Percentiles rank a stretch among this genome's conserved stretches.
phyloP scores from a whole-genome alignment of 768 basidiomycete genomes.

The Boletus insuetus region DNA sequence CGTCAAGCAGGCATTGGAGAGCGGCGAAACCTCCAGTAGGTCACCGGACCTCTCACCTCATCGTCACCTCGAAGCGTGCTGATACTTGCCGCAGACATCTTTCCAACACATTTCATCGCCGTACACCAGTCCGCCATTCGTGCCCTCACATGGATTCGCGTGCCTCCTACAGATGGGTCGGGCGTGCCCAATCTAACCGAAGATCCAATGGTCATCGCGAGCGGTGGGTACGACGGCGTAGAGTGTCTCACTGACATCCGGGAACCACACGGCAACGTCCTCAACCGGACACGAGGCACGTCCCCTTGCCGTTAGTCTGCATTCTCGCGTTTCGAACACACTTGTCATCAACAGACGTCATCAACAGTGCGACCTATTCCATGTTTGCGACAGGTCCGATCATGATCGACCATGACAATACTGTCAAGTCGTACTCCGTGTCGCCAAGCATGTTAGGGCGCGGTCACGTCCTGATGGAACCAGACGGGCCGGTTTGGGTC shows the following conservation, averaged over 20 bases:
- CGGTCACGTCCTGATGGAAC: constrained; percentile 69
- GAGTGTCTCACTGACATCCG: constrained; percentile 76
- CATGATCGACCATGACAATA: constrained; percentile 82
- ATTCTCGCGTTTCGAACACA: background rate
- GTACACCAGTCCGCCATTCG: constrained; percentile 82
- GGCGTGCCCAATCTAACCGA: constrained; percentile 46
- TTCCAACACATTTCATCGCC: constrained; percentile 70
- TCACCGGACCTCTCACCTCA: background rate
- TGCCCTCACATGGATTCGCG: constrained; percentile 69
- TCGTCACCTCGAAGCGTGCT: background rate
- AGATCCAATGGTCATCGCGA: constrained; percentile 72
- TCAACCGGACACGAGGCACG: constrained; percentile 77
- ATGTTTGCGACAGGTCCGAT: constrained; percentile 66
- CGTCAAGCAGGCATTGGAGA: constrained; percentile 42
- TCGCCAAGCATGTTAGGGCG: constrained; percentile 72
- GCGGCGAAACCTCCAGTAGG: constrained; percentile 33
- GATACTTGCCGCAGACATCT: constrained; percentile 30
- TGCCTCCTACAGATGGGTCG: constrained; percentile 51
- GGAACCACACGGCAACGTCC: constrained; percentile 60
- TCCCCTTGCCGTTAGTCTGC: background rate
- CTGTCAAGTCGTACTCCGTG: constrained; percentile 70
- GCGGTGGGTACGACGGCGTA: constrained; percentile 79
- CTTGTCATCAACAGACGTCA: constrained; percentile 51
- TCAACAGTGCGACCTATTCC: constrained; percentile 65
- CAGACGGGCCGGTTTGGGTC: constrained; percentile 83